These are phyloP conservation scores for Arctostaphylos glauca DNA, from an alignment of 148 eudicot species.

Conservation along the genomic window DNA sequence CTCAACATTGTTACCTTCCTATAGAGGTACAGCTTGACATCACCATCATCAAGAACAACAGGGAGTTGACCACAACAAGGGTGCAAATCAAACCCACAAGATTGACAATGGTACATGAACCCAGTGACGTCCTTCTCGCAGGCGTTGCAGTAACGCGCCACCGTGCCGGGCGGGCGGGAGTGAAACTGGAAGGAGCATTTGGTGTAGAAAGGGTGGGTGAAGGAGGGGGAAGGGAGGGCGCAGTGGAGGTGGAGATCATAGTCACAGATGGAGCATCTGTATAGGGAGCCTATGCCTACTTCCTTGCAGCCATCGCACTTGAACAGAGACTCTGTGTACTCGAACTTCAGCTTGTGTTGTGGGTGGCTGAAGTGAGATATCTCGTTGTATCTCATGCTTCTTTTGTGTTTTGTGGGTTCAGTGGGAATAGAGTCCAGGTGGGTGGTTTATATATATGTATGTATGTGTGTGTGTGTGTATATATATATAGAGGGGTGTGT, in stretches of 20 bases:
- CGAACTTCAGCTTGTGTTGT: constrained; percentile 70
- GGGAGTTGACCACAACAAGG: constrained; percentile 95
- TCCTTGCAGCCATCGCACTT: constrained; percentile 97
- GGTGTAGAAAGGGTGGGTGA: constrained; percentile 80
- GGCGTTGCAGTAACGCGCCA: constrained; percentile 86
- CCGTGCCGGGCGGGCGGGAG: constrained; percentile 55
- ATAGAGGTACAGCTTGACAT: constrained; percentile 54
- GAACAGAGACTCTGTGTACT: constrained; percentile 58
- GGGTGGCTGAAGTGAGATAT: constrained; percentile 79
- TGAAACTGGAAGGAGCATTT: constrained; percentile 74
- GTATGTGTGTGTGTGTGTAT: too few relatives aligned
- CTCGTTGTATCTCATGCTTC: constrained; percentile 68
- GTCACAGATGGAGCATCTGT: constrained; percentile 60
- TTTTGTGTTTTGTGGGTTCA: constrained; percentile 15
- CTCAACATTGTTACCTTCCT: constrained; percentile 31
- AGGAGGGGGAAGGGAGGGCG: constrained; percentile 58
- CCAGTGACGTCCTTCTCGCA: constrained; percentile 71
- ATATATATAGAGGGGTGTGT: too few relatives aligned
- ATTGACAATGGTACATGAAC: constrained; percentile 71
- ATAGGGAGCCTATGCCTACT: constrained; percentile 71
- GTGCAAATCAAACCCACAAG: constrained; percentile 87
- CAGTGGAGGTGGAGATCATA: constrained; percentile 85
- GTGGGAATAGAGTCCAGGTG: constrained; percentile 17
- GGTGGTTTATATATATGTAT: not conserved
- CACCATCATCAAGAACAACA: constrained; percentile 66